Evolutionary conservation across 768 basidiomycete genomes (phyloP).

Genomic region (Gyrodon lividus): DNA sequence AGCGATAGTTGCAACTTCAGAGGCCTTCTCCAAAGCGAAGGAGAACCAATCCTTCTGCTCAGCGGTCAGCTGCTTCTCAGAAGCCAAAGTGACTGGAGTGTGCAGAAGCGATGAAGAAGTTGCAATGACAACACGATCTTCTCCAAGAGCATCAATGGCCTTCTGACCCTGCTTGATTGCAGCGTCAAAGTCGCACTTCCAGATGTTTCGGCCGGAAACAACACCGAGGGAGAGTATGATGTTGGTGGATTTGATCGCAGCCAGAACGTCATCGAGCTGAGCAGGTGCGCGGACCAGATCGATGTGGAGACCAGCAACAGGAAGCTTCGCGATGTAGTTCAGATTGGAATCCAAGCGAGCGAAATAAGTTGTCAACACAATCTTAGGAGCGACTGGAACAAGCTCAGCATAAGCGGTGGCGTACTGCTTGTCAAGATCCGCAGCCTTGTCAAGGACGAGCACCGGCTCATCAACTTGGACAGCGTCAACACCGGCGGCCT

Average conservation of each 20-base stretch:
- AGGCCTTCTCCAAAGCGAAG: conserved; percentile 94
- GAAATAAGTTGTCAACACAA: conserved; percentile 95
- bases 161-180: conserved; percentile 82
- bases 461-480: conserved; percentile 98
- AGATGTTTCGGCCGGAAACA: conserved; percentile 98
- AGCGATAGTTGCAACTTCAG: conserved; percentile 86
- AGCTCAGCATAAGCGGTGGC: conserved; percentile 79
- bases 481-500: conserved; percentile 88
- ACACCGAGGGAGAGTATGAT: conserved; percentile 89
- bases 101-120: conserved; percentile 98
- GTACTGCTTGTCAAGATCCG: conserved; percentile 76
- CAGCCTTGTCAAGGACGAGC: conserved; percentile 87
- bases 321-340: conserved; percentile 85
- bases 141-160: conserved; percentile 79
- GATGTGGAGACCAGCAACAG: conserved; percentile 91
- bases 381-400: conserved; percentile 80
- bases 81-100: conserved; percentile 92
- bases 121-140: conserved; percentile 86
- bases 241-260: conserved; percentile 78
- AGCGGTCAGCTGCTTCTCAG: conserved; percentile 84
- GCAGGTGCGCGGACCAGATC: conserved; percentile 92
- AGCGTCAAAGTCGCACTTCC: conserved; percentile 92
- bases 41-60: conserved; percentile 98
- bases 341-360: conserved; percentile 93
- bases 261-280: conserved; percentile 81